Base-by-base conservation (phyloP, 1,284 basidiomycete species). In the Austroboletus niveus region DNA sequence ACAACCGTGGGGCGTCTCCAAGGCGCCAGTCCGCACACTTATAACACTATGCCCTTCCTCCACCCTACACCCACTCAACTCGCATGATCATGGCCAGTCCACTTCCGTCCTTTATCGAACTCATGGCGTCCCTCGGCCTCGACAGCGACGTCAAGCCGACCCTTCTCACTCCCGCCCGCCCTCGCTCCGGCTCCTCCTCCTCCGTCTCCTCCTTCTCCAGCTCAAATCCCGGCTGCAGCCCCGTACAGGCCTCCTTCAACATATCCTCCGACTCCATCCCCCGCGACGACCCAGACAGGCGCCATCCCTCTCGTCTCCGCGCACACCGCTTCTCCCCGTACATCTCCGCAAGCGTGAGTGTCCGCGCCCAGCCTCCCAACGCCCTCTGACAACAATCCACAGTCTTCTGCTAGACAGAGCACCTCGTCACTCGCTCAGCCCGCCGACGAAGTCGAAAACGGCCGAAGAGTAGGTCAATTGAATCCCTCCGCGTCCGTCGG, bases 51-150 rank as follows among this genome's bases (percentile, higher is more conserved):
- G 52, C 46, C 49, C 47, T 52, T 42, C 42, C 40, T 44, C 53
- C 54, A 54, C 57, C 20, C 45, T 56, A 54, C 53, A 42, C 64
- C 65, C 71, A n/a, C 12, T 9, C 22, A 9, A 24, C 51, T 54
- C 47, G 44, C 53, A 57, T 59, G 49, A n/a, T n/a, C n/a, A 86
- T 83, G 80, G 76, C 84, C 34, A 52, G 60, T 60, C 72, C 85
- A 63, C 84, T 91, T 63, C 88, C 88, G 64, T 89, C 88, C 53
- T 91, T 91, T 68, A 82, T 89, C 54, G 82, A 90, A 72, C 85
- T 91, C 68, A 89, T 91, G 87, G 80, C 81, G 57, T 81, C 88
- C 56, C 76, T 91, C 59, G 89, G 86, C 56, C 76, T 90, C 66
- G 80, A 85, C 53, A 72, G 70, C 60, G 63, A 70, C 27, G 6